Percentiles rank a stretch among this genome's conserved stretches.
Evolutionary conservation across 2,329 filamentous ascomycete species (phyloP).

Genomic region (Apiospora malaysiana): DNA sequence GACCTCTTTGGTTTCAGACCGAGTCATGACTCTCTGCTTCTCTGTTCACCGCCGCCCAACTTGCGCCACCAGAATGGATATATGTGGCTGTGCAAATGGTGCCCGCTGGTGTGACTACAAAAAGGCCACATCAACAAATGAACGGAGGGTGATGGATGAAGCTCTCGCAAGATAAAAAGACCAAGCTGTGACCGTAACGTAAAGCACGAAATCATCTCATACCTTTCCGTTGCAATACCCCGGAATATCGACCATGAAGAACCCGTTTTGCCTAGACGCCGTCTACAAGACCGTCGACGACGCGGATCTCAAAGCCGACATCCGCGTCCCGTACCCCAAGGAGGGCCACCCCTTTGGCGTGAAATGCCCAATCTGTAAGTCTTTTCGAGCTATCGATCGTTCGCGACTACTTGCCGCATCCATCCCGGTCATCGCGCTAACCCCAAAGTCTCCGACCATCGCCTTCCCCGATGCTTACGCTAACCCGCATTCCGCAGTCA

Average conservation of each 20-base stretch:
- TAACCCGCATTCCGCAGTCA: constrained; percentile 35
- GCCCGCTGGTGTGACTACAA: not conserved
- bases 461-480: not conserved
- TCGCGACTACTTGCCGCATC: no score
- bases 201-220: not conserved
- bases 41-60: not conserved
- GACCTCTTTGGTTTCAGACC: constrained; percentile 4
- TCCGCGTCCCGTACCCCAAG: constrained; percentile 33
- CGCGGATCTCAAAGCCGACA: constrained; percentile 38
- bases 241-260: constrained; percentile 21
- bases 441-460: no score
- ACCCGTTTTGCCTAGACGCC: constrained; percentile 22
- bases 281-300: constrained; percentile 38
- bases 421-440: no score
- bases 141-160: not conserved
- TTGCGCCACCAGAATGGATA: constrained; percentile 3
- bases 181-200: not conserved
- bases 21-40: not conserved
- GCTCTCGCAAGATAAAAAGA: no score
- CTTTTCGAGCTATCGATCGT: no score
- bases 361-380: constrained; percentile 18
- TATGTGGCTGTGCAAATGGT: not conserved
- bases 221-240: no score
- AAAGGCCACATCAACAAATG: not conserved
- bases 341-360: constrained; percentile 19